phyloP scores from a whole-genome alignment of 805 yeast genomes.

The Ogataea nakhonphanomensis region DNA sequence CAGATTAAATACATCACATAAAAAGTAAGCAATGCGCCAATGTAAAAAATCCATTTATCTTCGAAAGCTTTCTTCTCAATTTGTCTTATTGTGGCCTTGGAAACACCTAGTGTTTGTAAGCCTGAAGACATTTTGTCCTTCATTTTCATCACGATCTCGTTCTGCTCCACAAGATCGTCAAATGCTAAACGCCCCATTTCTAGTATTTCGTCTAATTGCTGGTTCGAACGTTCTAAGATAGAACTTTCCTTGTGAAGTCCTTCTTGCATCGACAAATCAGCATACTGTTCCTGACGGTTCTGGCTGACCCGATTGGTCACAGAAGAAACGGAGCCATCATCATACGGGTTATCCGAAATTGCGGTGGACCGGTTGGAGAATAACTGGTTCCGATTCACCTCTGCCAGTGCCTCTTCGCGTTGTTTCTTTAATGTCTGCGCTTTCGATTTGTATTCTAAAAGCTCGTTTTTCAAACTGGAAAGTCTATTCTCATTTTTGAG shows the following conservation, averaged over 20 bases:
- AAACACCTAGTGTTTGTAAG: constrained; percentile 79
- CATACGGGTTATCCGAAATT: constrained; percentile 48
- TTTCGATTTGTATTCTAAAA: constrained; percentile 43
- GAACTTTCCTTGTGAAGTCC: constrained; percentile 70
- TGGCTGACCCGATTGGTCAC: constrained; percentile 20
- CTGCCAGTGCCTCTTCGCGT: constrained; percentile 52
- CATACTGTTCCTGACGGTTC: constrained; percentile 26
- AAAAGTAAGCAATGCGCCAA: constrained; percentile 60
- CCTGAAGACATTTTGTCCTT: constrained; percentile 63
- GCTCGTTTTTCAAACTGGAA: constrained; percentile 49
- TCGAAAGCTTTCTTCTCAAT: constrained; percentile 80
- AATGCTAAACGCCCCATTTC: constrained; percentile 87
- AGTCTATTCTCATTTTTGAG: constrained; percentile 61
- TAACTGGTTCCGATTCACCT: constrained; percentile 47
- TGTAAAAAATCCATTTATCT: constrained; percentile 85
- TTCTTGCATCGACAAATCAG: constrained; percentile 42
- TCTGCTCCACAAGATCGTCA: constrained; percentile 83
- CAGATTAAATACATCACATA: constrained; percentile 65
- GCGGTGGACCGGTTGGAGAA: constrained; percentile 34
- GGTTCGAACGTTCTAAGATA: constrained; percentile 63
- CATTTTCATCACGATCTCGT: constrained; percentile 61
- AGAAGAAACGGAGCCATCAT: constrained; percentile 23
- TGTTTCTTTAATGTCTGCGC: constrained; percentile 52
- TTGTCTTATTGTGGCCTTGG: constrained; percentile 74
- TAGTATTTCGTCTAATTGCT: constrained; percentile 82